A percentile compares a stretch with the other conserved stretches of the same genome.
Evolutionary conservation across 148 eudicot genomes (phyloP).

Genomic region (Limonium bicolor): DNA sequence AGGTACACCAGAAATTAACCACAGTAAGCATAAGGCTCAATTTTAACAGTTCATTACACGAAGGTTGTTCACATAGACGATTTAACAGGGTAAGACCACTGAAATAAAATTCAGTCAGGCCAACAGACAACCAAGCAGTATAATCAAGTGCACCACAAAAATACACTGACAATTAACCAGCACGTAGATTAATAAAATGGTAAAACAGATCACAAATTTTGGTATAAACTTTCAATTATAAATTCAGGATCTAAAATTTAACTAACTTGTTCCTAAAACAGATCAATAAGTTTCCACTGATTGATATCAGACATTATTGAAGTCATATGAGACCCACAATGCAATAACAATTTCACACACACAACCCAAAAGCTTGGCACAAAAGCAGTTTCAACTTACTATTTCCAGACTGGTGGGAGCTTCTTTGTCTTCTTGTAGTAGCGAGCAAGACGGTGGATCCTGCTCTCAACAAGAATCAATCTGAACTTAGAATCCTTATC

Average conservation of each 20-base stretch:
- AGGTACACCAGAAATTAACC: background rate
- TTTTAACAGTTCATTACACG: background rate
- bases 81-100: background rate
- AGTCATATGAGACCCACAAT: background rate
- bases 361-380: background rate
- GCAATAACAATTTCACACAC: background rate
- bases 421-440: slow-evolving; percentile 28
- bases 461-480: slow-evolving; percentile 23
- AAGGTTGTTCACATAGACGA: background rate
- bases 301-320: background rate
- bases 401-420: slow-evolving; percentile 16
- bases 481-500: slow-evolving; percentile 23
- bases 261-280: background rate
- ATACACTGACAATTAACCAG: too few species aligned
- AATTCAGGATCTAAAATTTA: background rate
- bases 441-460: slow-evolving; percentile 22
- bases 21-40: background rate
- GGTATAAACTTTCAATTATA: background rate
- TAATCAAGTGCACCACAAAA: too few species aligned
- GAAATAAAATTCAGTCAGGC: background rate
- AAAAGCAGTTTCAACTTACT: too few species aligned
- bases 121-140: background rate
- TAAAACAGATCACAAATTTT: too few species aligned
- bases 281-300: background rate
- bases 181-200: too few species aligned